These are phyloP conservation scores for Psilocybe subaeruginosa DNA, from an alignment of 768 basidiomycete species.

Conservation along the genomic window DNA sequence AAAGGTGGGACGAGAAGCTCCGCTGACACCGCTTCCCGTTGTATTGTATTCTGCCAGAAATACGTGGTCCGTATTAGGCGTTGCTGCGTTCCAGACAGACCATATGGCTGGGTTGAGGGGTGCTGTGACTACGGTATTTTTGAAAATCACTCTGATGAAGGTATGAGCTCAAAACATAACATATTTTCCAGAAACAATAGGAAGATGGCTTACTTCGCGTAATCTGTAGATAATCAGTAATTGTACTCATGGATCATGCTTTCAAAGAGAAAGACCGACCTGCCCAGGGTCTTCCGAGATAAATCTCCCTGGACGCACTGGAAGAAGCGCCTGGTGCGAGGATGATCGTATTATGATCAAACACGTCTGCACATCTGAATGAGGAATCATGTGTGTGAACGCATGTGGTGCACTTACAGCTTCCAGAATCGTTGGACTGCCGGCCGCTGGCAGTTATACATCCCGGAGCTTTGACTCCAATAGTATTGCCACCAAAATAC, in stretches of 20 bases:
- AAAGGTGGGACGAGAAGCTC: slow-evolving; percentile 40
- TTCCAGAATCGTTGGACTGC: slow-evolving; percentile 43
- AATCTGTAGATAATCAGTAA: slow-evolving; percentile 30
- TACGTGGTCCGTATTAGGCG: slow-evolving; percentile 43
- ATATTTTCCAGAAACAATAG: neutral
- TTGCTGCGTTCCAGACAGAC: slow-evolving; percentile 45
- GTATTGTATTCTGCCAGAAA: slow-evolving; percentile 49
- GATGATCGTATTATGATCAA: slow-evolving; percentile 45
- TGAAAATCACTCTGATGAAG: slow-evolving; percentile 46
- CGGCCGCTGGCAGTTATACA: slow-evolving; percentile 54
- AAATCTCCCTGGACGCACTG: slow-evolving; percentile 36
- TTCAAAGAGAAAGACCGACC: slow-evolving; percentile 26
- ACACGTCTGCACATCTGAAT: slow-evolving; percentile 32
- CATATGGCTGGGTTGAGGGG: slow-evolving; percentile 45
- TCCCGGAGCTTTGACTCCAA: slow-evolving; percentile 45
- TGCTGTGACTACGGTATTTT: slow-evolving; percentile 43
- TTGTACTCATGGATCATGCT: neutral
- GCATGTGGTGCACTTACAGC: slow-evolving; percentile 36
- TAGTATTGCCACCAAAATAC: slow-evolving; percentile 53
- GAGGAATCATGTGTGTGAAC: neutral
- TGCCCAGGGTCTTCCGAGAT: slow-evolving; percentile 53
- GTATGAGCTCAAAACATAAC: neutral
- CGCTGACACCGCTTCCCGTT: slow-evolving; percentile 40
- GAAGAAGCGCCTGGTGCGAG: slow-evolving; percentile 41
- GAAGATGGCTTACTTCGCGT: slow-evolving; percentile 38